Evolutionary conservation across 257 asterid species (phyloP), one percentile per base, ranked within the genome.

Genomic region (Asclepias syriaca): DNA sequence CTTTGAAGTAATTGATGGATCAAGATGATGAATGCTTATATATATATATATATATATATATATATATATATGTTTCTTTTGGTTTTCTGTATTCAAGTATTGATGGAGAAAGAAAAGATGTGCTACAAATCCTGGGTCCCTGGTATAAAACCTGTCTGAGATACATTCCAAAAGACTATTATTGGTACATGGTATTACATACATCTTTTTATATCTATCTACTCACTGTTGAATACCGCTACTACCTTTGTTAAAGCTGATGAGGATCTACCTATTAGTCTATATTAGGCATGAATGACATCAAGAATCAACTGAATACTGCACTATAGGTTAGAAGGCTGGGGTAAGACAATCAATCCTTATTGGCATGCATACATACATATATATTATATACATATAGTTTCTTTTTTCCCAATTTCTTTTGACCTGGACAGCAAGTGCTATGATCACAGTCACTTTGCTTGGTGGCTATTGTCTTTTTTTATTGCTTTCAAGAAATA

Each of bases 281-380:
- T 58, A 59, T 29, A 59, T 29, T 27, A 24, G 43, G 66, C 46
- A 32, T 32, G 22, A 14, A 32, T 32, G 45, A 61, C 46, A 29
- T 61, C 46, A 61, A 61, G 22, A 61, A 29, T 61, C 46, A 61
- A 15, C 66, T 61, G 21, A 60, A 60, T n/a, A 5, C 34, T 32
- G 66, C 22, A 61, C 8, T 58, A 58, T 27, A 11, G 1, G 65
- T 59, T 59, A 4, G 43, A 29, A 24, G 65, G n/a, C 46, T 27
- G 21, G 43, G 66, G 43, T 60, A 27, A 60, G 66, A 60, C 66
- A 60, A 60, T 29, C 66, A 60, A 60, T 29, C 43, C 66, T 61
- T 15, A 15, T 61, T 61, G 66, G 22, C 22, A 61, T 13, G 13
- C 66, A 0, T 43, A 43, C 6, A 6, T 43, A 43, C 2, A 40